Conservation (phyloP, 2,329 filamentous ascomycete genomes). For the Aspergillus terreus region DNA sequence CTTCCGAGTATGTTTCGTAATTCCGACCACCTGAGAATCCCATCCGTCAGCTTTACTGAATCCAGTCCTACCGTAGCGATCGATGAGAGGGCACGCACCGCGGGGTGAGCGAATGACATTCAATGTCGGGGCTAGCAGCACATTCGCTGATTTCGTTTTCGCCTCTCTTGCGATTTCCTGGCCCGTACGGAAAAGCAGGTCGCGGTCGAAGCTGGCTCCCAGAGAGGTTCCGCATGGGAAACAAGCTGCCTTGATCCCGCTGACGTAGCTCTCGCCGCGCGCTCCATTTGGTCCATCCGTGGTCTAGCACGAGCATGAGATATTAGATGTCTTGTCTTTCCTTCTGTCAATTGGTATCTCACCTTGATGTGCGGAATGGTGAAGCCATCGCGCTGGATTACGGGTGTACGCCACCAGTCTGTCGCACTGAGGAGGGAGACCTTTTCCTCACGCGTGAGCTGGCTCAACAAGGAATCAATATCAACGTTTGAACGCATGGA, state of each 20-base stretch:
- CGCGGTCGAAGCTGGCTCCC: background rate
- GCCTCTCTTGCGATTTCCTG: background rate
- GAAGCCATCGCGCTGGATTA: too few species aligned
- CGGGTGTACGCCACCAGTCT: too few species aligned
- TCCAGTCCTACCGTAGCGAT: too few species aligned
- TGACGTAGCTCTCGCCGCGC: background rate
- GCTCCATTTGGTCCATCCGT: background rate
- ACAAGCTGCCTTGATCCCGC: background rate
- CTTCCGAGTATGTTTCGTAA: constrained; percentile 37
- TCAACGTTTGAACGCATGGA: too few species aligned
- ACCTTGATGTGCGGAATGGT: too few species aligned
- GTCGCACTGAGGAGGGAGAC: too few species aligned
- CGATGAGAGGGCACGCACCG: background rate
- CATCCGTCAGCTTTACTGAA: too few species aligned
- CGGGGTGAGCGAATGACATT: too few species aligned
- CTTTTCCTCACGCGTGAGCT: too few species aligned
- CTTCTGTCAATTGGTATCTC: too few species aligned
- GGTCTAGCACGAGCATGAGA: constrained; percentile 10
- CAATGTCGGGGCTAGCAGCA: background rate
- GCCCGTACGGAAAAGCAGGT: background rate
- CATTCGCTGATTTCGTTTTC: background rate
- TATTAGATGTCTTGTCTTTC: too few species aligned
- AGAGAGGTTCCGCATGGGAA: background rate
- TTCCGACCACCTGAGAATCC: constrained; percentile 29
- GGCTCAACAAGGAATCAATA: too few species aligned